A percentile compares a stretch with the other conserved stretches of the same genome.
These are phyloP conservation scores for Lasiodiplodia theobromae DNA, from an alignment of 2,329 filamentous ascomycete genomes.

Conservation along the genomic window DNA sequence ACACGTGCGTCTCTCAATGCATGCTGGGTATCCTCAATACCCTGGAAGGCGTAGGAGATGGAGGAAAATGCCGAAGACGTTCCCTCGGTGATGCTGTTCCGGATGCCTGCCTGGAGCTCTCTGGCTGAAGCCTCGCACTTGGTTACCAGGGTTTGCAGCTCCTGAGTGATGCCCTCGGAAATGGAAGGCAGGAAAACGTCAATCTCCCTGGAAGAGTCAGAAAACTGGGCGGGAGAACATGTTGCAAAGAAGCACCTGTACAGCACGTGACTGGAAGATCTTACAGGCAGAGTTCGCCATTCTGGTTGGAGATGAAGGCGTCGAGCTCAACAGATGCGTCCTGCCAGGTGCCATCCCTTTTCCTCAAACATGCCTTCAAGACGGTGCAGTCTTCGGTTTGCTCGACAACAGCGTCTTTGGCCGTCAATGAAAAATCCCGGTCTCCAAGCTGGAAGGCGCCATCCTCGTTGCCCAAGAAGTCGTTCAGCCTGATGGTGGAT, in stretches of 20 bases:
- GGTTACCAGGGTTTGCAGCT: slow-evolving; percentile 3
- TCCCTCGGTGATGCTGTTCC: slow-evolving; percentile 6
- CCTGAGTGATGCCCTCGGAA: not conserved
- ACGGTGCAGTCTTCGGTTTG: not conserved
- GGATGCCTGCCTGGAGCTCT: slow-evolving; percentile 7
- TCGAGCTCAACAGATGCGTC: slow-evolving; percentile 8
- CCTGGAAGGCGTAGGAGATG: slow-evolving; percentile 4
- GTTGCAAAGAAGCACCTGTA: not conserved
- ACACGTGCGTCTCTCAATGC: slow-evolving; percentile 9
- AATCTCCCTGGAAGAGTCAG: slow-evolving; percentile 5
- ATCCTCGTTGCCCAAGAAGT: slow-evolving; percentile 9
- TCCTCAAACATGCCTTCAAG: not conserved
- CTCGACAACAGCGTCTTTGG: not conserved
- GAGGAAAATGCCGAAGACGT: slow-evolving; percentile 3
- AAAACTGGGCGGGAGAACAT: not conserved
- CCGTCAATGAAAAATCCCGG: slow-evolving; percentile 24
- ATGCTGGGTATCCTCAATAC: slow-evolving; percentile 9
- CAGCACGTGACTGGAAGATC: slow-evolving; percentile 7
- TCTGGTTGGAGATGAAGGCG: slow-evolving; percentile 15
- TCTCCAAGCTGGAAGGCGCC: slow-evolving; percentile 13
- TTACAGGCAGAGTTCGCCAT: slow-evolving; percentile 17
- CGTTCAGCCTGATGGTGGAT: slow-evolving; percentile 5
- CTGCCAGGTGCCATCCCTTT: slow-evolving; percentile 10
- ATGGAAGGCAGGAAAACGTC: not conserved
- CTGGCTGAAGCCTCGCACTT: slow-evolving; percentile 7